phyloP scores from a whole-genome alignment of 129 eudicot genomes.

The Artemisia tridentata region DNA sequence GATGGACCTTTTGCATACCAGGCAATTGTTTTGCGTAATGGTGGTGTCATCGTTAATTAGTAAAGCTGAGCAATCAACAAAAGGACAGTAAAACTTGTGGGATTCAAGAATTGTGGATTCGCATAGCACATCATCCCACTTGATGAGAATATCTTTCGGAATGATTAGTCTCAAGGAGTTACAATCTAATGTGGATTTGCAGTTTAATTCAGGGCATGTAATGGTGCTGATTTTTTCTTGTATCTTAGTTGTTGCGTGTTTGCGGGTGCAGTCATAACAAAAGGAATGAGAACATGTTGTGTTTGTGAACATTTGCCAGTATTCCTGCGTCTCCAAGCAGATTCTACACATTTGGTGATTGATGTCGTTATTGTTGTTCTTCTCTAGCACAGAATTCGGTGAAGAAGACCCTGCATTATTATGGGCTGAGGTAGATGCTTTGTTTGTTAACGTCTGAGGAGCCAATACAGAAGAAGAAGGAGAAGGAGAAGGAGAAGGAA shows the following conservation, averaged over 20 bases:
- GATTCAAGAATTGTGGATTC: no score
- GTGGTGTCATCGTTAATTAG: conserved; percentile 31
- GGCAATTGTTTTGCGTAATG: conserved; percentile 30
- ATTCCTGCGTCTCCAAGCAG: no score
- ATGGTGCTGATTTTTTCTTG: conserved; percentile 34
- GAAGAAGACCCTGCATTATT: no score
- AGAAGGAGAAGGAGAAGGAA: no score
- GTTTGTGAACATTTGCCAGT: conserved; percentile 31
- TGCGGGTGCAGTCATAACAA: conserved; percentile 39
- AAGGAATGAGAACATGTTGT: conserved; percentile 39
- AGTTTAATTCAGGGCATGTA: conserved; percentile 42
- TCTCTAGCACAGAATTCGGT: no score
- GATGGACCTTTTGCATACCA: conserved; percentile 35
- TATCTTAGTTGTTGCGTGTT: conserved; percentile 40
- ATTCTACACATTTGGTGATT: no score
- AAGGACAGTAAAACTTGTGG: conserved; percentile 50
- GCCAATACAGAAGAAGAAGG: conserved; percentile 20
- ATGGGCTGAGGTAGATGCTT: no score
- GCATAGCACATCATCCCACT: no score
- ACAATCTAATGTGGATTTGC: conserved; percentile 30
- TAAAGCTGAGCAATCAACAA: conserved; percentile 40
- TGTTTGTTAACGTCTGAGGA: conserved; percentile 13
- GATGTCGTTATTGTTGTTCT: no score
- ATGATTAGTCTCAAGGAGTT: no score
- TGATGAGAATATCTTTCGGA: no score